Conservation (phyloP, 495 filamentous ascomycete genomes). For the Cryomyces minteri region DNA sequence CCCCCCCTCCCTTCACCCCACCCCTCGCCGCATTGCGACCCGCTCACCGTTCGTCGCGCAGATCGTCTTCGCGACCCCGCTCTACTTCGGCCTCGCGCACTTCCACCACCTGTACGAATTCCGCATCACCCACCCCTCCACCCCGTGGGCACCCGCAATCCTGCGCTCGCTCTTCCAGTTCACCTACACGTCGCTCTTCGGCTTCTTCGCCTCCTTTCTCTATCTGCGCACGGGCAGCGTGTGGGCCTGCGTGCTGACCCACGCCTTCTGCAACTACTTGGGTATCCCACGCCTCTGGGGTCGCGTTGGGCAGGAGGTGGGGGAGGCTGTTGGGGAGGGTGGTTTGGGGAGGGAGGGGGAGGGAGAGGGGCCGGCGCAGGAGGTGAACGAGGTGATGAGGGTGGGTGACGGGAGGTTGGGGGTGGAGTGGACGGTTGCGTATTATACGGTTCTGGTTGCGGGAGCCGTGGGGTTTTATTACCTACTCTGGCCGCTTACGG, state of each 20-base stretch:
- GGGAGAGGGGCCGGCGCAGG: slow-evolving; percentile 1
- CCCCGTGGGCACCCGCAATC: slow-evolving; percentile 36
- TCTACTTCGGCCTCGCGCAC: slow-evolving; percentile 92
- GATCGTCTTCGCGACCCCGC: slow-evolving; percentile 60
- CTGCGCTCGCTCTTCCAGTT: slow-evolving; percentile 68
- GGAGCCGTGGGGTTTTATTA: slow-evolving; percentile 55
- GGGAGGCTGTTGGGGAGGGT: slow-evolving; percentile 16
- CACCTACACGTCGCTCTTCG: slow-evolving; percentile 83
- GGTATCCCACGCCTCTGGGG: slow-evolving; percentile 83
- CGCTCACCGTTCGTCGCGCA: slow-evolving; percentile 20
- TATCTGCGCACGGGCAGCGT: slow-evolving; percentile 74
- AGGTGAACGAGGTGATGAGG: slow-evolving; percentile 7
- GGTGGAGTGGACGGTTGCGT: slow-evolving; percentile 51
- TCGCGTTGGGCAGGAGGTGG: slow-evolving; percentile 41
- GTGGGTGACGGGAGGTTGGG: slow-evolving; percentile 14
- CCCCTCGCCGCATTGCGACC: slow-evolving; percentile 1
- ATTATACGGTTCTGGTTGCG: slow-evolving; percentile 53
- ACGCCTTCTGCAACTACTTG: slow-evolving; percentile 85
- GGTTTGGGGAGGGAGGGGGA: slow-evolving; percentile 7
- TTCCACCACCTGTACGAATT: slow-evolving; percentile 96
- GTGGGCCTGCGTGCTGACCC: slow-evolving; percentile 49
- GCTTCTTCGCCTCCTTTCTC: slow-evolving; percentile 86
- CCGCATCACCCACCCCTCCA: slow-evolving; percentile 56
- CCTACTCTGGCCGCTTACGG: slow-evolving; percentile 54
- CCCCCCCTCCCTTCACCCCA: background rate